phyloP scores from a whole-genome alignment of 2,329 filamentous ascomycete genomes.

The Sporothrix pallida region DNA sequence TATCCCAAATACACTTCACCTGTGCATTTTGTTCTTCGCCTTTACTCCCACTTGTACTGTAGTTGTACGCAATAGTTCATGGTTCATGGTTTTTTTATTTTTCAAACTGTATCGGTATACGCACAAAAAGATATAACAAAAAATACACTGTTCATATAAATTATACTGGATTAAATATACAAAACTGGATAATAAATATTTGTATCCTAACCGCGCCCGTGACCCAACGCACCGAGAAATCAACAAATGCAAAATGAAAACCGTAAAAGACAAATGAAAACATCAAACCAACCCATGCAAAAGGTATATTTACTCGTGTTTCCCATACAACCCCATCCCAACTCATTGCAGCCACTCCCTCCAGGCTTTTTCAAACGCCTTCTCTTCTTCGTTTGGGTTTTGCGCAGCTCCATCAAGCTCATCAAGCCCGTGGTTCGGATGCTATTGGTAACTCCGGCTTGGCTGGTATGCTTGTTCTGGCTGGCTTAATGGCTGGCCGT shows the following conservation, averaged over 20 bases:
- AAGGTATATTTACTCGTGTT: conserved; percentile 27
- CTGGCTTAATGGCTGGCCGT: conserved; percentile 7
- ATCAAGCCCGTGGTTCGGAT: background rate
- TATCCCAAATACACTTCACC: background rate
- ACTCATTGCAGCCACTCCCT: too few species aligned
- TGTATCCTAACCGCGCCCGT: background rate
- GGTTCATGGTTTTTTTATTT: background rate
- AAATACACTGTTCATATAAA: background rate
- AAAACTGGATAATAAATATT: background rate
- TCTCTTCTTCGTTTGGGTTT: too few species aligned
- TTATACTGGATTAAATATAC: background rate
- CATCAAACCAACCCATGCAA: background rate
- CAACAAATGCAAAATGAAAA: background rate
- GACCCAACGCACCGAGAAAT: background rate
- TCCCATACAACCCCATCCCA: background rate
- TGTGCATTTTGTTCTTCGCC: background rate
- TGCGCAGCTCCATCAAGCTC: too few species aligned
- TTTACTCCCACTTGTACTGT: background rate
- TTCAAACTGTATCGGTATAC: conserved; percentile 1
- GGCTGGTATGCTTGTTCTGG: conserved; percentile 31
- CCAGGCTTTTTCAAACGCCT: too few species aligned
- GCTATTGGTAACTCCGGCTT: conserved; percentile 29
- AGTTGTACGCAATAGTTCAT: background rate
- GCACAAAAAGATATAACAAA: conserved; percentile 7
- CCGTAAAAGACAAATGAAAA: background rate